Conservation (phyloP, 805 yeast genomes). For the Sugiyamaella lignohabitans region DNA sequence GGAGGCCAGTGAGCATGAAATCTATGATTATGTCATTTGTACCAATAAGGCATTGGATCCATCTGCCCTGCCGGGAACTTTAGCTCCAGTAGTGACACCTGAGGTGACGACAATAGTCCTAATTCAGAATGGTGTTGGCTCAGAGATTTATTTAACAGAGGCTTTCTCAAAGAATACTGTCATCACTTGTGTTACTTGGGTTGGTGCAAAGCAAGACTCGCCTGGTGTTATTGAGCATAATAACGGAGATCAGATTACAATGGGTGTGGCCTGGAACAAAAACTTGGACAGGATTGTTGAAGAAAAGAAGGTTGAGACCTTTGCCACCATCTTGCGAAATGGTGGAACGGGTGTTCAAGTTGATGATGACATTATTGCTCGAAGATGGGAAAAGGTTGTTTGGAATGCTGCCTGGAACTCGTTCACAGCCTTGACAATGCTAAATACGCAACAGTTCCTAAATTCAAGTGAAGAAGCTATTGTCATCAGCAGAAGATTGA, state of each 20-base stretch:
- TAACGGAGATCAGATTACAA: slow-evolving; percentile 40
- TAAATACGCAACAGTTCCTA: slow-evolving; percentile 14
- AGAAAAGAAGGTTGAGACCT: slow-evolving; percentile 28
- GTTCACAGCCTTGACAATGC: slow-evolving; percentile 18
- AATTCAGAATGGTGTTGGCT: slow-evolving; percentile 19
- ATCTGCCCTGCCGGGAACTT: slow-evolving; percentile 30
- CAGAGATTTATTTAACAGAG: slow-evolving; percentile 11
- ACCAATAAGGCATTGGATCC: slow-evolving; percentile 19
- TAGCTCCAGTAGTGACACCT: slow-evolving; percentile 11
- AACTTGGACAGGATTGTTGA: slow-evolving; percentile 33
- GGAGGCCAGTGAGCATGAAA: slow-evolving; percentile 1
- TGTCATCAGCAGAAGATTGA: slow-evolving; percentile 34
- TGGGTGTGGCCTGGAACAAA: slow-evolving; percentile 40
- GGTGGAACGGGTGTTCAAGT: slow-evolving; percentile 15
- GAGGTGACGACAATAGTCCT: slow-evolving; percentile 14
- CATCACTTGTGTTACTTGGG: slow-evolving; percentile 18
- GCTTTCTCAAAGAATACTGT: slow-evolving; percentile 15
- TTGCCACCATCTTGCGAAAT: slow-evolving; percentile 33
- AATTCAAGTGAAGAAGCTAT: slow-evolving; percentile 14
- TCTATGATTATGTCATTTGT: slow-evolving; percentile 15
- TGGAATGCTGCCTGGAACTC: slow-evolving; percentile 24
- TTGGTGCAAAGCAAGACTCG: slow-evolving; percentile 11
- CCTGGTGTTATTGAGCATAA: slow-evolving; percentile 33
- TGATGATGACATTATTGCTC: slow-evolving; percentile 11
- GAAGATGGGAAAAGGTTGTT: slow-evolving; percentile 22